phyloP scores from a whole-genome alignment of 2,329 filamentous ascomycete species.

The Colletotrichum sp. region DNA sequence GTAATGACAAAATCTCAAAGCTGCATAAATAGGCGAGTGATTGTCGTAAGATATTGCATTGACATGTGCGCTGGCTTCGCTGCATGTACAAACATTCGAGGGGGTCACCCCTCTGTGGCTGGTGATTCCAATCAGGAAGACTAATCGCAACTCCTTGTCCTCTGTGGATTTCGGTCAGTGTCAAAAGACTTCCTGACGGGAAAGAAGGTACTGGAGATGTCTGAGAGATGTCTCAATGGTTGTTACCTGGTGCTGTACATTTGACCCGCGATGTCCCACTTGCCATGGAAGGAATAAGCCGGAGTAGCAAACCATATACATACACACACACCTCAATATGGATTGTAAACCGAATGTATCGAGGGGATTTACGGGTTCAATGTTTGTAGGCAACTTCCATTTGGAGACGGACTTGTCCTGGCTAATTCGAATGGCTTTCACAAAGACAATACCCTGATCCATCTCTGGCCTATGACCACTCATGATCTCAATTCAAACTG shows the following conservation, averaged over 20 bases:
- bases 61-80: background rate
- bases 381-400: accelerated
- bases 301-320: accelerated
- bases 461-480: background rate
- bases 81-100: background rate
- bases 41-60: background rate
- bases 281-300: background rate
- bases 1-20: background rate
- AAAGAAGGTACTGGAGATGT: background rate
- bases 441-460: background rate
- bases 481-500: background rate
- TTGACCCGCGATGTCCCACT: background rate
- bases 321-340: background rate
- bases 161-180: background rate
- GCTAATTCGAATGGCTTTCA: background rate
- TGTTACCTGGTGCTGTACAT: no score
- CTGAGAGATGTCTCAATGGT: background rate
- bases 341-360: background rate
- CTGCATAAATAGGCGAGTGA: background rate
- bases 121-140: background rate
- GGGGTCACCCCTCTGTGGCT: background rate
- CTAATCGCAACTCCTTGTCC: background rate
- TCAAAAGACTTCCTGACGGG: background rate
- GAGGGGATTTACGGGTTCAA: accelerated
- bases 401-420: background rate